phyloP scores from a whole-genome alignment of 352 stramenopile genomes.

The Pythium vanterpoolii region DNA sequence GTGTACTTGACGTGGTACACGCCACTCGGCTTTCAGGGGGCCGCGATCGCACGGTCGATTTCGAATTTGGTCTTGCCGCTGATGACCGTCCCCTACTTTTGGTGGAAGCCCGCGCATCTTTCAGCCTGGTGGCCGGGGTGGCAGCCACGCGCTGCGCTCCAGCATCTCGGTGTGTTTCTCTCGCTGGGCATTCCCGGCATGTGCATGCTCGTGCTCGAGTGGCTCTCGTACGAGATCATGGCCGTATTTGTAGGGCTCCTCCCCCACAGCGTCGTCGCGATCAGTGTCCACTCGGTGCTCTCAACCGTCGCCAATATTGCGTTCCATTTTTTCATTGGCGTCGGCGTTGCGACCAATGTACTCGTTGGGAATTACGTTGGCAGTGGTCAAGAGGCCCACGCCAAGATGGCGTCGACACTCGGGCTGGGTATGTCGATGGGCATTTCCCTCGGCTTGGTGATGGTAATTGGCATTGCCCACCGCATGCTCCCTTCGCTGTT shows the following conservation, averaged over 20 bases:
- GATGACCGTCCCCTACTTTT: constrained; percentile 62
- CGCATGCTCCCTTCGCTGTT: constrained; percentile 55
- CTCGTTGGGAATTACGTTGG: constrained; percentile 81
- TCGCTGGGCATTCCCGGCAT: constrained; percentile 61
- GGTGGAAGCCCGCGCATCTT: constrained; percentile 40
- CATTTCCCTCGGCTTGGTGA: constrained; percentile 37
- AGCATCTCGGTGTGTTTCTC: constrained; percentile 62
- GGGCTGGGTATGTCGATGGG: constrained; percentile 57
- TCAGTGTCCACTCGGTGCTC: constrained; percentile 75
- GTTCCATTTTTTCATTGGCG: constrained; percentile 81
- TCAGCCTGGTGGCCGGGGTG: constrained; percentile 67
- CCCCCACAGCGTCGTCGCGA: constrained; percentile 54
- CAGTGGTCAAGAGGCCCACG: constrained; percentile 76
- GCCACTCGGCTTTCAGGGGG: constrained; percentile 68
- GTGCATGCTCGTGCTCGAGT: constrained; percentile 79
- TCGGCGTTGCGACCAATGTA: constrained; percentile 76
- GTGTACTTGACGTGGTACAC: constrained; percentile 84
- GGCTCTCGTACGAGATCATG: constrained; percentile 82
- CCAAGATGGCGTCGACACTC: constrained; percentile 70
- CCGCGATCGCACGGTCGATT: constrained; percentile 67
- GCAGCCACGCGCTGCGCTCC: constrained; percentile 43
- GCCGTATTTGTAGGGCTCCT: constrained; percentile 57
- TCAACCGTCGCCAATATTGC: constrained; percentile 58
- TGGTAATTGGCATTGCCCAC: constrained; percentile 43
- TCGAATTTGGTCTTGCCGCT: constrained; percentile 54